Base-by-base conservation (phyloP, 176 grass and related monocot species). In the Oryza coarctata region DNA sequence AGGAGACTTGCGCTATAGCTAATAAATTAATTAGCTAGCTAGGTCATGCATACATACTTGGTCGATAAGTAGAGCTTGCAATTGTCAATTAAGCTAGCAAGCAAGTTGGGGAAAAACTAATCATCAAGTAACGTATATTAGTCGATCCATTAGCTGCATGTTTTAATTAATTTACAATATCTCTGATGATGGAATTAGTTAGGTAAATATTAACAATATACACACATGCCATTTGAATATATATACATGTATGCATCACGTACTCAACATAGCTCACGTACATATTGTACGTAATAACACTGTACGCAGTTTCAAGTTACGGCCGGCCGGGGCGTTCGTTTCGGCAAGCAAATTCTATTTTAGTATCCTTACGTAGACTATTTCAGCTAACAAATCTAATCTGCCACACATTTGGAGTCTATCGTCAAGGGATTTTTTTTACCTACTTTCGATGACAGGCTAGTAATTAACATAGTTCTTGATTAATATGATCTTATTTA, bases 81-180 rank as follows among this genome's bases (percentile, higher is more conserved):
- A 68, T 43, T 71, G 23, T 44, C 68, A 60, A 60, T 60, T 23
- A 60, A 60, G 55, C n/a, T 60, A 60, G 55, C 55, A 10, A 23
- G 7, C 55, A 60, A 23, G 55, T 60, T 60, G 55, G 55, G 66
- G 15, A 28, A 44, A 71, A 38, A 27, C n/a, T 45, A 29, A 45
- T 20, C 1, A n/a, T n/a, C 36, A 9, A 30, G 39, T 60, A 57
- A 13, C 34, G 20, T 60, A 2, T 33, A n/a, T n/a, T 15, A 36
- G 22, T 60, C 22, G 7, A 20, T 43, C 33, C 26, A 72, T 28
- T 71, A 44, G 68, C 68, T 73, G 20, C 68, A 41, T 12, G 23
- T 12, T 49, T 49, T 17, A 49, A 28, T 61, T 71, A 72, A 11
- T 63, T 73, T 73, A 82, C 68, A 68, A 63, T 72, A 82, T 72